These are phyloP conservation scores for Drechslera avenae DNA, from an alignment of 2,329 filamentous ascomycete species.

Conservation along the genomic window DNA sequence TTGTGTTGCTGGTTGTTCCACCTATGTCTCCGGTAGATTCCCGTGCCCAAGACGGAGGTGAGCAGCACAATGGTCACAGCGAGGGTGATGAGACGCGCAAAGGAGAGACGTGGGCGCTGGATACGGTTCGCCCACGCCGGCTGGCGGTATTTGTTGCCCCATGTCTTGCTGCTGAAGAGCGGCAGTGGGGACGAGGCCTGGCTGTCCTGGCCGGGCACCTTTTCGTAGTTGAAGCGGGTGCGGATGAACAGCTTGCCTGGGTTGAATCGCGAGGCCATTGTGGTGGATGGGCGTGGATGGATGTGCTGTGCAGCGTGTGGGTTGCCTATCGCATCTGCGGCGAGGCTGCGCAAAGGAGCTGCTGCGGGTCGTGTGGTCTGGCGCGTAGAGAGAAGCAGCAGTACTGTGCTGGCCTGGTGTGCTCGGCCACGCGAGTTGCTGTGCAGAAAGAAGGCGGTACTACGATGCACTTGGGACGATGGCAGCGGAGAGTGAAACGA, in stretches of 20 bases:
- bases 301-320: constrained; percentile 22
- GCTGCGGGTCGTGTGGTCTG: constrained; percentile 6
- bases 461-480: constrained; percentile 13
- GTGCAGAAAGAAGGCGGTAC: constrained; percentile 8
- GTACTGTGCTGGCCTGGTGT: constrained; percentile 7
- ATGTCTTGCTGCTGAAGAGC: constrained; percentile 47
- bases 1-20: constrained; percentile 41
- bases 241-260: constrained; percentile 53
- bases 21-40: constrained; percentile 49
- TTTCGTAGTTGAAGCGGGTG: constrained; percentile 54
- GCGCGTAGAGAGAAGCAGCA: neutral
- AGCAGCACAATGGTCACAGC: constrained; percentile 50
- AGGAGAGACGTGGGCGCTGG: constrained; percentile 50
- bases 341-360: constrained; percentile 14
- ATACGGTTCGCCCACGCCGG: constrained; percentile 48
- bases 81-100: constrained; percentile 50
- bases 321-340: constrained; percentile 43
- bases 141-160: constrained; percentile 40
- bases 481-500: constrained; percentile 35
- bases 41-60: constrained; percentile 49
- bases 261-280: constrained; percentile 50
- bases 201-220: constrained; percentile 51
- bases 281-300: constrained; percentile 16
- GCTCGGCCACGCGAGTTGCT: constrained; percentile 20
- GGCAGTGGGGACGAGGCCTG: constrained; percentile 48